Evolutionary conservation across 2,329 filamentous ascomycete species (phyloP), one percentile per base, ranked within the genome.

Genomic region (Cladorrhinum sp.): DNA sequence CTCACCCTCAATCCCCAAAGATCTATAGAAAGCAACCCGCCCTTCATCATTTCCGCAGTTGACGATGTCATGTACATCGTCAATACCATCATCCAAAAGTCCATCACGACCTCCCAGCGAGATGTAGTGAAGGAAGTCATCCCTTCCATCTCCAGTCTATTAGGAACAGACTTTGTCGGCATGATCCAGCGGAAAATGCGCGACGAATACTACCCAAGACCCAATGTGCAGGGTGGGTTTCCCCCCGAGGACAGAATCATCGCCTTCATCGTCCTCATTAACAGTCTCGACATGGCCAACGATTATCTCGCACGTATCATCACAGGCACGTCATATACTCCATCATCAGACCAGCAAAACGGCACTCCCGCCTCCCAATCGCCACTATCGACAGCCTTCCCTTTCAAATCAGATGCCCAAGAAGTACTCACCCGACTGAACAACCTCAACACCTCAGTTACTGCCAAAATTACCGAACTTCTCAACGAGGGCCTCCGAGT

Each of bases 21-120:
- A 69, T 81, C 88, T 2, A 80, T 96, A 49, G 85, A 89, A 56
- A 84, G 87, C 60, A 92, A 92, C 67, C 85, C 92, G 2, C 95
- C 95, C 0, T 96, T 91, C 71, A 96, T 99, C 69, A 93, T 95
- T 49, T 92, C 93, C 1, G 93, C 93, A 0, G 93, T 99, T 8
- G 95, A 99, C 77, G 95, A 97, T 76, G 92, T 98, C 70, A 98
- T 99, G 93, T 99, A 98, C 76, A 97, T 99, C 68, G 91, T 96
- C 72, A 96, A 96, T 72, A 89, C 93, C 55, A 90, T 98, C 32
- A 81, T 98, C 7, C 89, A 96, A 65, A 88, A 93, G 65, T 90
- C 92, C 0, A 80, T 98, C 22, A 89, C 91, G 0, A 98, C 96
- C 0, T 91, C 90, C 1, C 93, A 97, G 72, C 82, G 87, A 66